Evolutionary conservation across 352 stramenopile genomes (phyloP).

Genomic region (Albugo candida): DNA sequence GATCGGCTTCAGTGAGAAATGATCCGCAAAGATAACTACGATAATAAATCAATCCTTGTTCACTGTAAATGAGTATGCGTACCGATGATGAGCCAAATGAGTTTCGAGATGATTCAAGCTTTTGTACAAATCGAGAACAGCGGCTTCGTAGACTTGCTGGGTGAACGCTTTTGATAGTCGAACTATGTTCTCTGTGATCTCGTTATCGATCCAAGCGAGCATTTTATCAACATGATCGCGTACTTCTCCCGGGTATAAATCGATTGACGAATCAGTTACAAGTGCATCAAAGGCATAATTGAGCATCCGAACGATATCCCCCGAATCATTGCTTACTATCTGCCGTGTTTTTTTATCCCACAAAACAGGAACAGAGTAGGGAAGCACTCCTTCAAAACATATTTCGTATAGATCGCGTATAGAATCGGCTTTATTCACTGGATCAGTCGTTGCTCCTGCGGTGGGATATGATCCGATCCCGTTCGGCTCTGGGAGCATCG

Average conservation of each 20-base stretch:
- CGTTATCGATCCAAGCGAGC: conserved; percentile 84
- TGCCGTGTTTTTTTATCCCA: conserved; percentile 79
- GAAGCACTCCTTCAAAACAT: conserved; percentile 45
- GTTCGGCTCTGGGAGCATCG: conserved; percentile 37
- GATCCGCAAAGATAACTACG: conserved; percentile 33
- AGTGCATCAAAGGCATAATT: conserved; percentile 59
- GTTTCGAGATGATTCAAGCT: conserved; percentile 49
- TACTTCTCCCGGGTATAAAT: conserved; percentile 65
- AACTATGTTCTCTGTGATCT: conserved; percentile 87
- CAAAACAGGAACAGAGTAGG: conserved; percentile 81
- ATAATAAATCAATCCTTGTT: neutral
- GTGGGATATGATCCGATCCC: conserved; percentile 51
- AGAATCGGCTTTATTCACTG: conserved; percentile 36
- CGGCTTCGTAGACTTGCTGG: conserved; percentile 78
- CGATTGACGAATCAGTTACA: conserved; percentile 31
- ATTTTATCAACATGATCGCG: conserved; percentile 72
- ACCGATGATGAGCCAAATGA: conserved; percentile 40
- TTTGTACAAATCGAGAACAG: conserved; percentile 44
- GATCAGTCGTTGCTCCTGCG: conserved; percentile 33
- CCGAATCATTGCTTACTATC: conserved; percentile 90
- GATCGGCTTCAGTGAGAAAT: conserved; percentile 51
- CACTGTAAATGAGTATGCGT: conserved; percentile 21
- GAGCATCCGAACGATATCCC: conserved; percentile 87
- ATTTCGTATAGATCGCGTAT: conserved; percentile 72
- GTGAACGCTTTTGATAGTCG: conserved; percentile 81